Percentiles rank a stretch among this genome's conserved stretches.
phyloP scores from a whole-genome alignment of 257 asterid species.

The Solanum corneliomulleri region DNA sequence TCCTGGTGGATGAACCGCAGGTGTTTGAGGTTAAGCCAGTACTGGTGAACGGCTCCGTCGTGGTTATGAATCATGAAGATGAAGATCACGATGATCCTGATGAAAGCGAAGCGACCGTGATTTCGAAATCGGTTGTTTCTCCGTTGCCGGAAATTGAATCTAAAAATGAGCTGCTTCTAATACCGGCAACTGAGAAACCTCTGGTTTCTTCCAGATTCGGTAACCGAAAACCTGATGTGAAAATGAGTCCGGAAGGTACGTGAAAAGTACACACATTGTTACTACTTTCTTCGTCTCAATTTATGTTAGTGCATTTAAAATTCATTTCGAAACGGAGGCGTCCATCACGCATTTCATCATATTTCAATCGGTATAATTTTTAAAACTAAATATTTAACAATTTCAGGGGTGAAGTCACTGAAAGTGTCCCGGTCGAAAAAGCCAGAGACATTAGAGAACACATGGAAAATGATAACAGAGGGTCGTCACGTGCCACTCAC shows the following conservation, averaged over 20 bases:
- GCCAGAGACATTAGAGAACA: slow-evolving; percentile 58
- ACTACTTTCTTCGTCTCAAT: neutral
- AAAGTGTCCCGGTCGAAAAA: slow-evolving; percentile 29
- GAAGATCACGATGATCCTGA: slow-evolving; percentile 6
- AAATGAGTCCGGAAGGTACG: slow-evolving; percentile 40
- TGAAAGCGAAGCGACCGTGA: slow-evolving; percentile 9
- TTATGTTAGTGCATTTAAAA: neutral
- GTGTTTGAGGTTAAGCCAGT: slow-evolving; percentile 28
- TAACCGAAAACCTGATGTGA: slow-evolving; percentile 23
- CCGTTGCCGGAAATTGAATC: slow-evolving; percentile 6
- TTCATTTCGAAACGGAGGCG: neutral
- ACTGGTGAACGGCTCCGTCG: slow-evolving; percentile 30
- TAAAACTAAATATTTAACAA: neutral
- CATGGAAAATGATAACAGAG: slow-evolving; percentile 74
- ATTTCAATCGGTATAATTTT: neutral
- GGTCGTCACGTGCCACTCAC: slow-evolving; percentile 47
- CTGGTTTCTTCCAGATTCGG: slow-evolving; percentile 32
- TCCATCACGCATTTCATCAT: neutral
- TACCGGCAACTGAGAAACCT: slow-evolving; percentile 36
- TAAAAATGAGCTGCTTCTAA: slow-evolving; percentile 3
- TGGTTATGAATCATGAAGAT: neutral
- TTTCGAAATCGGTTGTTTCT: neutral
- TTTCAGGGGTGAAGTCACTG: slow-evolving; percentile 24
- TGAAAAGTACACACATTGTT: neutral
- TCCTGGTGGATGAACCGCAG: slow-evolving; percentile 8